Evolutionary conservation across 2,329 filamentous ascomycete species (phyloP), one percentile per base, ranked within the genome.

Genomic region (Phyllosticta citriasiana): DNA sequence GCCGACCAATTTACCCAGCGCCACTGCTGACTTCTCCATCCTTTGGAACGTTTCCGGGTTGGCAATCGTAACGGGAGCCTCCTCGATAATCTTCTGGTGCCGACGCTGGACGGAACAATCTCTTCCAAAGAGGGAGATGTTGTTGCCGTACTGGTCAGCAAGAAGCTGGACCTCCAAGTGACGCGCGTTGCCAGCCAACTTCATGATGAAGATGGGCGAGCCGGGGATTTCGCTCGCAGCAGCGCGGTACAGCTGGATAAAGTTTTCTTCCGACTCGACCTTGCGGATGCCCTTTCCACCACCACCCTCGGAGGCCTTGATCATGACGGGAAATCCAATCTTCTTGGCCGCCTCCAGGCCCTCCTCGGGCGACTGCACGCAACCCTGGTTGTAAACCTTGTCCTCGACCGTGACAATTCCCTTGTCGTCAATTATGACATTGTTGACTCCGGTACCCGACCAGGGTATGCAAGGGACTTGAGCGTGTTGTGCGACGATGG

Each of bases 121-220:
- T 85, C 94, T 88, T 72, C 94, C 94, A 70, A 97, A 99, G 57
- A 99, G 86, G 8, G 94, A 99, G 73, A 99, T 97, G 80, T 97
- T 97, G 84, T 99, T 97, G 72, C 95, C 94, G 75, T 99, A 99
- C 82, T 99, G 91, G 80, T 99, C 95, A 66, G 94, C 95, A 59
- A 99, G 82, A 66, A 99, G 81, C 79, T 99, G 94, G 62, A 99
- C 95, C 78, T 99, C 94, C 78, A 99, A 81, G 83, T 99, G 94
- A 68, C 94, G 84, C 51, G 94, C 94, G 73, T 96, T 96, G 68
- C 93, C 94, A 57, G 94, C 94, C 65, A 99, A 82, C 85, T 99
- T 97, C 94, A 99, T 99, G 79, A 99, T 96, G 83, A 99, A 99
- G 77, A 99, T 99, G 67, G 95, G 94, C 30, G 94, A 99, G 55